These are phyloP conservation scores for Moricandia arvensis DNA, from an alignment of 345 rosid genomes.

Conservation along the genomic window DNA sequence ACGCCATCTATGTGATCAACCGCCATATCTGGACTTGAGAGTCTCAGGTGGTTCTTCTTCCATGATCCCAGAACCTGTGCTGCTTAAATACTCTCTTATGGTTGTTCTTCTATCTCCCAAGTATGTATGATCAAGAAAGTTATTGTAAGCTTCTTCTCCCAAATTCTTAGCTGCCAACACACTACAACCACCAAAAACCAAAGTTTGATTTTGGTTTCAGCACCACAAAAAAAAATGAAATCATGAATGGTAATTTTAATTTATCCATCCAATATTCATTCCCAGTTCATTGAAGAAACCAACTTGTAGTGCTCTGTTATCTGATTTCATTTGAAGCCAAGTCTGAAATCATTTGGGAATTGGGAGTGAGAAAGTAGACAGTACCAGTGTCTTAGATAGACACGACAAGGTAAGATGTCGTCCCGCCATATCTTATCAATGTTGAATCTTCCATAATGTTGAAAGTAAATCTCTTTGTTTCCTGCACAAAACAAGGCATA, in stretches of 20 bases:
- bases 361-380: constrained; percentile 6
- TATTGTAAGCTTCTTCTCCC: constrained; percentile 56
- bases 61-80: constrained; percentile 76
- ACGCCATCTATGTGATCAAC: constrained; percentile 36
- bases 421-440: not conserved
- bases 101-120: constrained; percentile 71
- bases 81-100: constrained; percentile 63
- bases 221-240: not conserved
- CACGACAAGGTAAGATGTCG: constrained; percentile 58
- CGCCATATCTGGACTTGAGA: constrained; percentile 76
- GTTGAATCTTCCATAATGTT: constrained; percentile 39
- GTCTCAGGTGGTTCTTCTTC: constrained; percentile 87
- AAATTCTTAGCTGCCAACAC: constrained; percentile 90
- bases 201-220: not conserved
- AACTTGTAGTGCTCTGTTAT: not conserved
- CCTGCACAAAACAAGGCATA: constrained; percentile 42
- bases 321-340: not conserved
- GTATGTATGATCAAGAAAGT: constrained; percentile 81
- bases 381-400: constrained; percentile 90
- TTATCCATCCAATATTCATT: not conserved
- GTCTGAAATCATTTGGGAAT: not conserved
- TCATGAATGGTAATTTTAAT: not conserved
- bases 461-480: constrained; percentile 64
- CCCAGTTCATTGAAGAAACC: not conserved
- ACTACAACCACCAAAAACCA: constrained; percentile 37